A percentile compares a stretch with the other conserved stretches of the same genome.
Evolutionary conservation across 2,329 filamentous ascomycete species (phyloP).

Genomic region (Stachybotrys chlorohalonatus): DNA sequence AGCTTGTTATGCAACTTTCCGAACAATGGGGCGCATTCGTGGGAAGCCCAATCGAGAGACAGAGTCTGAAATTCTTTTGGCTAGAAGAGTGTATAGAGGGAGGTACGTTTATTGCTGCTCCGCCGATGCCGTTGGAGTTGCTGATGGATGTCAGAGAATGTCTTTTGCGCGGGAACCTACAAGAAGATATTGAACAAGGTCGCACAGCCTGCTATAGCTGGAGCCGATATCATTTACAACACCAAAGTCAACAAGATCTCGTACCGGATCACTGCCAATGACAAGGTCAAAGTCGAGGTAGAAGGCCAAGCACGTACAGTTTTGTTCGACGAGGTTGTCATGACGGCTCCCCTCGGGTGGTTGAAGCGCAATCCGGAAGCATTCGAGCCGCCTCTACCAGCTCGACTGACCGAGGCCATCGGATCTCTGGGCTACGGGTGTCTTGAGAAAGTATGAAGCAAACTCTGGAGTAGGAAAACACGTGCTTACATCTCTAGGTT

Average conservation of each 20-base stretch:
- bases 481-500: conserved; percentile 21
- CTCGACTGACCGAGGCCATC: conserved; percentile 50
- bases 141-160: conserved; percentile 36
- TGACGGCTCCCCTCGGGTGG: conserved; percentile 62
- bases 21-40: conserved; percentile 65
- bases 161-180: conserved; percentile 53
- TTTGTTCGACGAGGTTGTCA: conserved; percentile 58
- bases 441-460: conserved; percentile 51
- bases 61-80: conserved; percentile 71
- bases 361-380: conserved; percentile 49
- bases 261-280: conserved; percentile 14
- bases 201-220: conserved; percentile 44
- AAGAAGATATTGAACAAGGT: conserved; percentile 48
- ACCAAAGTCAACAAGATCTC: conserved; percentile 37
- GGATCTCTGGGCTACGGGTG: conserved; percentile 59
- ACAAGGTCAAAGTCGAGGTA: conserved; percentile 34
- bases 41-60: conserved; percentile 51
- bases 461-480: background rate
- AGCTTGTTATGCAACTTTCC: conserved; percentile 41
- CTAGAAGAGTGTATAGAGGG: conserved; percentile 70
- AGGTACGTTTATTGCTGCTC: conserved; percentile 26
- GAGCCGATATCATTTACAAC: conserved; percentile 43
- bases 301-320: conserved; percentile 29
- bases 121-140: background rate
- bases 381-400: conserved; percentile 53